These are phyloP conservation scores for Cyphellophora europaea DNA, from an alignment of 2,329 filamentous ascomycete genomes.

Conservation along the genomic window DNA sequence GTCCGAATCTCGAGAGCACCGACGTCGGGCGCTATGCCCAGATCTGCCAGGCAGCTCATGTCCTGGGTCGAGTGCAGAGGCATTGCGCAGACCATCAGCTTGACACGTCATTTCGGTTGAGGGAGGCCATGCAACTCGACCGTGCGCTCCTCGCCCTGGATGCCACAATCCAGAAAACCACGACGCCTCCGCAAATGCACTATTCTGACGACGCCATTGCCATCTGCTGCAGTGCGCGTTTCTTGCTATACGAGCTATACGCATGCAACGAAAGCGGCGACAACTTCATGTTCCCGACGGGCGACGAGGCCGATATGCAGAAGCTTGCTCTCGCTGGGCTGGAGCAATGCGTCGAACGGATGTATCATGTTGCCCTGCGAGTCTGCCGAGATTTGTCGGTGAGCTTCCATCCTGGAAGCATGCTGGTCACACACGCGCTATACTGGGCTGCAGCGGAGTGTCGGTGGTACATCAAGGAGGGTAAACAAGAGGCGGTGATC, in stretches of 20 bases:
- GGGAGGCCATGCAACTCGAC: constrained; percentile 5
- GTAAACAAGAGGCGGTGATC: not conserved
- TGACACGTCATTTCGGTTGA: constrained; percentile 1
- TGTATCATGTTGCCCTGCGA: constrained; percentile 1
- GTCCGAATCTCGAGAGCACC: constrained; percentile 11
- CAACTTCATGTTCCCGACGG: not conserved
- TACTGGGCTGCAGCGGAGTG: constrained; percentile 2
- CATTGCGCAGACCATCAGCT: constrained; percentile 8
- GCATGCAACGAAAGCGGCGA: constrained; percentile 7
- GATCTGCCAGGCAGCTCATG: constrained; percentile 24
- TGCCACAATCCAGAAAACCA: no score
- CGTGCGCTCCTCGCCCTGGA: constrained; percentile 2
- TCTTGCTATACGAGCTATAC: constrained; percentile 4
- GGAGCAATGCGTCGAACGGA: not conserved
- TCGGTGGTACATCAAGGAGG: constrained; percentile 3
- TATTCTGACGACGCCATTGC: no score
- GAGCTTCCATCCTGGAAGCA: not conserved
- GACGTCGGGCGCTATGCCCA: constrained; percentile 22
- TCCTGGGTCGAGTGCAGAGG: constrained; percentile 23
- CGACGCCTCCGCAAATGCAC: no score
- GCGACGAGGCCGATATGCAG: constrained; percentile 6
- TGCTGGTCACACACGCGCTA: constrained; percentile 2
- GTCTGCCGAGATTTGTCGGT: not conserved
- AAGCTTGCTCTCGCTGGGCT: constrained; percentile 4
- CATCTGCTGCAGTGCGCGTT: constrained; percentile 2